Base-by-base conservation (phyloP, 305 asterid genomes). In the Fraxinus sp. region DNA sequence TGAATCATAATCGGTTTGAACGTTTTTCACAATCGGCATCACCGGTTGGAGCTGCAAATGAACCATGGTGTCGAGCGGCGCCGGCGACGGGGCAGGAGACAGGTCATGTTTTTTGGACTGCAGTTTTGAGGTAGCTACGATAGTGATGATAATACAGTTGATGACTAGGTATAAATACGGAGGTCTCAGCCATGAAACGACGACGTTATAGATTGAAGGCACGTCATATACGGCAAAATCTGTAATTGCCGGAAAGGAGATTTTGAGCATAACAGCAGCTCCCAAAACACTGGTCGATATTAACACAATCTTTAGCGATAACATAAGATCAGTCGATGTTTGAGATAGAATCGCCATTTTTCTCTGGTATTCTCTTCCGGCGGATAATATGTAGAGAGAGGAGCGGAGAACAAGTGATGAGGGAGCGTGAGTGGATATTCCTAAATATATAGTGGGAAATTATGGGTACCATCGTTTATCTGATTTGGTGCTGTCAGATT, bases 111-210 rank as follows among this genome's bases (percentile, higher is more conserved):
- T 64, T 83, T 79, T 87, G 5, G 90, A 81, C 83, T 91, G 97
- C 76, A 93, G 87, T 78, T 91, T 93, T 18, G 95, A 84, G 37
- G 95, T 87, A 8, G 94, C 95, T 59, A 90, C 92, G 75, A 94
- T 93, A 26, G 91, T 88, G 83, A 93, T 80, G 86, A 94, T 93
- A 84, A 94, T 93, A 84, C 92, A 90, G 87, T 94, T 94, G 84
- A 93, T 88, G 76, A 94, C 80, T 36, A 92, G 91, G 89, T 94
- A 94, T 24, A 94, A 78, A 66, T 92, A 94, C 20, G 97, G 97
- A 0, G 98, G 98, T 37, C 81, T 87, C 22, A 94, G 90, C 97
- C 97, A 92, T 0, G 97, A 88, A 64, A 90, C 87, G 80, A 87
- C 78, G 87, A 79, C 87, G 90, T 90, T 88, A 89, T 89, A 94